Evolutionary conservation across 331 rosid species (phyloP), one percentile per base, ranked within the genome.

Genomic region (Arachis monticola): DNA sequence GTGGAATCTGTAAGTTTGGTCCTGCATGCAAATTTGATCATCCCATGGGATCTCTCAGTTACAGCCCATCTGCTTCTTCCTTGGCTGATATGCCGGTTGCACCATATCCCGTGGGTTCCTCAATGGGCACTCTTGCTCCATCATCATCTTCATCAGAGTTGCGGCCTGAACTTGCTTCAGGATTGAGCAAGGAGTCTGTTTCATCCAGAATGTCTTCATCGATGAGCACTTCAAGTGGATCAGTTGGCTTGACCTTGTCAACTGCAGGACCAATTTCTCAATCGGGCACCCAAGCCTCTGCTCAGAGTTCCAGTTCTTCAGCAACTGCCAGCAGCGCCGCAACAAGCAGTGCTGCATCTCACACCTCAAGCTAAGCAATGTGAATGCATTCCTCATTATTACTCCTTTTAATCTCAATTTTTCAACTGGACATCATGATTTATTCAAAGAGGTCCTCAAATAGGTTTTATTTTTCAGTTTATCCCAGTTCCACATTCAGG

Each of bases 31-130:
- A 83, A 85, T 95, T 86, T 13, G 97, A 92, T 81, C 99, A 95
- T 81, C 89, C 99, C 4, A 77, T 85, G 77, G 98, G 87, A 81
- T 76, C 97, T 66, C 80, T 95, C 57, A 88, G 90, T 83, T 92
- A 92, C 70, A 95, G 97, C 76, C 96, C 96, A 84, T 90, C 97
- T 44, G 91, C 98, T 11, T 92, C 94, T 60, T 95, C 99, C 58
- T 88, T 90, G 38, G 79, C 92, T 17, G 96, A 89, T 79, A 86
- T 95, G 87, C 96, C 97, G 2, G 98, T 89, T 51, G 92, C 95
- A 48, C 97, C 97, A 1, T 85, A 86, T 84, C 97, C 97, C 30
- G 91, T 90, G 75, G 93, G 96, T 85, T 94, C 96, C 12, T 83
- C 93, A 45, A 68, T 86, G 5, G 95, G 88, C 42, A 87, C 87